These are phyloP conservation scores for Lavandula angustifolia DNA, from an alignment of 257 asterid species.

Conservation along the genomic window DNA sequence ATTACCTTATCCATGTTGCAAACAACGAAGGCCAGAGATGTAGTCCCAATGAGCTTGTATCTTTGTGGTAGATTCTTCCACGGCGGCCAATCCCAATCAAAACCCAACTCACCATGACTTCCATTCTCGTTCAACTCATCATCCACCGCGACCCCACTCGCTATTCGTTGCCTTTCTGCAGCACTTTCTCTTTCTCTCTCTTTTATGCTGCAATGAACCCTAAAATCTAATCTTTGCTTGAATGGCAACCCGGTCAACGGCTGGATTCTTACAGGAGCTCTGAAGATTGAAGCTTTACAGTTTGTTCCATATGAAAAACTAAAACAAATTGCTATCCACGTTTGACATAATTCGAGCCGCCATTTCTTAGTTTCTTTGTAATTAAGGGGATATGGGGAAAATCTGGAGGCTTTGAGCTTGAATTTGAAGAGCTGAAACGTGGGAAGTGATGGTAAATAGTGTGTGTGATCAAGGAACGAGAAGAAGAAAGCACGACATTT, in stretches of 20 bases:
- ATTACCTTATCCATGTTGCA: slow-evolving; percentile 98
- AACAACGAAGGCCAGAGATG: slow-evolving; percentile 86
- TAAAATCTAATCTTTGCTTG: slow-evolving; percentile 41
- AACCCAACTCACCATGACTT: slow-evolving; percentile 41
- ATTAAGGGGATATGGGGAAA: background rate
- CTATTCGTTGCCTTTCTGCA: slow-evolving; percentile 38
- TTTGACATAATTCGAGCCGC: slow-evolving; percentile 54
- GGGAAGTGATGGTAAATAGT: slow-evolving; percentile 21
- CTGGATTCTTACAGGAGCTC: slow-evolving; percentile 28
- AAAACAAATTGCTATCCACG: slow-evolving; percentile 42
- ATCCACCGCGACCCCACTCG: slow-evolving; percentile 47
- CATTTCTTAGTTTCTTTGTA: background rate
- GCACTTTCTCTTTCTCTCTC: slow-evolving; percentile 56
- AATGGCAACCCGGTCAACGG: slow-evolving; percentile 35
- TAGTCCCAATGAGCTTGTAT: slow-evolving; percentile 89
- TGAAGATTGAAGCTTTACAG: slow-evolving; percentile 45
- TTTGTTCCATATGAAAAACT: slow-evolving; percentile 27
- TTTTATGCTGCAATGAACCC: slow-evolving; percentile 66
- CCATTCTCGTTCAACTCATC: slow-evolving; percentile 49
- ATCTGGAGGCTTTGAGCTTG: slow-evolving; percentile 14
- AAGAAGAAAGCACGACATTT: slow-evolving; percentile 29
- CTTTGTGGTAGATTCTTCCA: slow-evolving; percentile 90
- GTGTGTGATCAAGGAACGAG: slow-evolving; percentile 24
- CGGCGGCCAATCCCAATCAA: slow-evolving; percentile 73
- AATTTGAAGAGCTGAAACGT: slow-evolving; percentile 18